These are phyloP conservation scores for Coix lacrymajobi DNA, from an alignment of 176 grass and related monocot species.

Conservation along the genomic window DNA sequence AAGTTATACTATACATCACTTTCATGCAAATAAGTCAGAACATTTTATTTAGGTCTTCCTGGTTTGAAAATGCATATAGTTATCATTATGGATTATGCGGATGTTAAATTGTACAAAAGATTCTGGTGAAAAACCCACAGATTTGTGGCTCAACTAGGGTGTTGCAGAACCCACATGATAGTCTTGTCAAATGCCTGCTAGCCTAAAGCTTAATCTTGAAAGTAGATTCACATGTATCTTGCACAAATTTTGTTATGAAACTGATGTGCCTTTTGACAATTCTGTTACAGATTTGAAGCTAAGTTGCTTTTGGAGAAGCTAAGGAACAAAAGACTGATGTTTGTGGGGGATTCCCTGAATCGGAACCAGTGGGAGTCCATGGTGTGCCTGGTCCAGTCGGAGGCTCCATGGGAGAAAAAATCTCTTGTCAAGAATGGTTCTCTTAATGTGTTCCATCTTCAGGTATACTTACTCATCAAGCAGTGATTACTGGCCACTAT, in stretches of 20 bases:
- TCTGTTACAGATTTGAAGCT: constrained; percentile 47
- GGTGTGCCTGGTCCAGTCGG: constrained; percentile 68
- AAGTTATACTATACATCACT: not conserved
- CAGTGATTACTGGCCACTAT: not conserved
- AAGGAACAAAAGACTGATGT: constrained; percentile 67
- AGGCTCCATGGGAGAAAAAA: constrained; percentile 50
- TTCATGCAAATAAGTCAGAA: not conserved
- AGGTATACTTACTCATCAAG: constrained; percentile 25
- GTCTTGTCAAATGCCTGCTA: not conserved
- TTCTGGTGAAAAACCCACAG: not conserved
- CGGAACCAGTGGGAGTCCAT: constrained; percentile 87
- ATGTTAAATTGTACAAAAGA: not conserved
- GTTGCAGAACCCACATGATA: not conserved
- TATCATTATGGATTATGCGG: not conserved
- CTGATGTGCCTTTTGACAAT: not conserved
- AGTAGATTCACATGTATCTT: not conserved
- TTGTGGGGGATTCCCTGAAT: constrained; percentile 74
- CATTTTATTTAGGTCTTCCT: not conserved
- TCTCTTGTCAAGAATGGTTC: constrained; percentile 68
- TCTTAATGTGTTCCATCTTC: constrained; percentile 56
- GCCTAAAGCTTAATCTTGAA: not conserved
- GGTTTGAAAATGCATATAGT: constrained; percentile 1
- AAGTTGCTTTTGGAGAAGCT: constrained; percentile 53
- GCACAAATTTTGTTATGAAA: not conserved
- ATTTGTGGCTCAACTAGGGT: not conserved